A percentile compares a stretch with the other conserved stretches of the same genome.
phyloP scores from a whole-genome alignment of 768 basidiomycete species.

The Asterophora lycoperdoides region DNA sequence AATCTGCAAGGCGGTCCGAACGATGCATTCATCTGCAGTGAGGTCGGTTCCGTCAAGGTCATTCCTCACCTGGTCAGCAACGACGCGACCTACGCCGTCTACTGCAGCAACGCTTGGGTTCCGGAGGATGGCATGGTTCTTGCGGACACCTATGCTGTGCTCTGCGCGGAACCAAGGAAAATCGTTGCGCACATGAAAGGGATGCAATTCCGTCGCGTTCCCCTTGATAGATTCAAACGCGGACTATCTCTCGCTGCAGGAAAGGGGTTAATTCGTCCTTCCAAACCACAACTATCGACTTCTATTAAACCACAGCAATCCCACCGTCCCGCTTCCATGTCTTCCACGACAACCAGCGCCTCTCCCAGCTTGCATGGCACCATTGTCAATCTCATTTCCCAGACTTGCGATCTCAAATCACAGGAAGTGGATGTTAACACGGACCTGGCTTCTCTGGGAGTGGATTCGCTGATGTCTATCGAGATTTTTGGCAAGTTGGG shows the following conservation, averaged over 20 bases:
- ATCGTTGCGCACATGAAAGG: slow-evolving; percentile 56
- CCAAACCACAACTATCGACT: not conserved
- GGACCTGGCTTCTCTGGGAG: slow-evolving; percentile 50
- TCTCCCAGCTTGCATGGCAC: slow-evolving; percentile 21
- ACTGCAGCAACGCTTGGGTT: slow-evolving; percentile 43
- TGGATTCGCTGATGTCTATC: slow-evolving; percentile 63
- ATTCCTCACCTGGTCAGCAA: slow-evolving; percentile 40
- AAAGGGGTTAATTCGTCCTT: not conserved
- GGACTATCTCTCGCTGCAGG: slow-evolving; percentile 37
- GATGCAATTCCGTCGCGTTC: slow-evolving; percentile 56
- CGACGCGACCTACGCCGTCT: slow-evolving; percentile 43
- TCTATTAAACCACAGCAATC: not conserved
- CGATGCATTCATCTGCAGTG: slow-evolving; percentile 62
- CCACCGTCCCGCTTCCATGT: not conserved
- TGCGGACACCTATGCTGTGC: slow-evolving; percentile 50
- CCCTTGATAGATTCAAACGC: slow-evolving; percentile 44
- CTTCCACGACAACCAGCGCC: not conserved
- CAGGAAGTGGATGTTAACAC: slow-evolving; percentile 30
- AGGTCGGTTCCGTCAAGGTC: slow-evolving; percentile 45
- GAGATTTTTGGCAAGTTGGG: slow-evolving; percentile 43
- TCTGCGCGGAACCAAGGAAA: slow-evolving; percentile 26
- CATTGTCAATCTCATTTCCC: slow-evolving; percentile 36
- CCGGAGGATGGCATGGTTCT: slow-evolving; percentile 42
- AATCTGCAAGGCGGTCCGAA: slow-evolving; percentile 49
- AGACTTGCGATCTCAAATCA: slow-evolving; percentile 37